Evolutionary conservation across 495 filamentous ascomycete genomes (phyloP).

Genomic region (Recurvomyces mirabilis): DNA sequence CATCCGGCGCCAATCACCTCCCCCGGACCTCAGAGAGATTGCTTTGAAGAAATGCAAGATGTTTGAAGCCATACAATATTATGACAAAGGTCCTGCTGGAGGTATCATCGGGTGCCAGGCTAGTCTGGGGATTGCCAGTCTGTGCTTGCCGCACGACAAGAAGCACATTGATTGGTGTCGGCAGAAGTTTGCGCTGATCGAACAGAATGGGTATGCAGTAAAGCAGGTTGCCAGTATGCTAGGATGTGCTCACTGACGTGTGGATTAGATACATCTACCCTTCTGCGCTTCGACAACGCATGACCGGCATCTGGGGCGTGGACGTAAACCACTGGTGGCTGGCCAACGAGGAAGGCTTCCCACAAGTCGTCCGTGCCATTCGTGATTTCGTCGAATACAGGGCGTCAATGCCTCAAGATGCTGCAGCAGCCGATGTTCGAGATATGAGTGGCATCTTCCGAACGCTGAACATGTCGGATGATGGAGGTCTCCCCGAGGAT

Average conservation of each 20-base stretch:
- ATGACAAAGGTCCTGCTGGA: constrained; percentile 58
- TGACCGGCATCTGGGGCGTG: constrained; percentile 61
- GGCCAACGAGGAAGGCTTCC: constrained; percentile 65
- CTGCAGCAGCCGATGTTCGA: constrained; percentile 54
- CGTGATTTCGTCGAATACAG: constrained; percentile 68
- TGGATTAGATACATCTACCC: constrained; percentile 70
- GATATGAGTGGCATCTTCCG: constrained; percentile 65
- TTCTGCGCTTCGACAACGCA: constrained; percentile 54
- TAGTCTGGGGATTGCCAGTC: constrained; percentile 58
- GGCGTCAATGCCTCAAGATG: constrained; percentile 44
- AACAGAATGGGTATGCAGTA: constrained; percentile 65
- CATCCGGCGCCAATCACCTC: constrained; percentile 38
- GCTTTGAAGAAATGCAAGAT: constrained; percentile 63
- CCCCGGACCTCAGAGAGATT: constrained; percentile 44
- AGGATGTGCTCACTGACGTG: constrained; percentile 11
- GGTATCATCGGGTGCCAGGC: constrained; percentile 63
- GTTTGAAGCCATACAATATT: constrained; percentile 65
- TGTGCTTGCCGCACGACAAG: constrained; percentile 65
- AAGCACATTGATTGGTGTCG: constrained; percentile 74
- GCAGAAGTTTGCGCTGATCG: constrained; percentile 65
- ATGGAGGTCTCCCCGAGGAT: background rate
- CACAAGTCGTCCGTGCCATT: constrained; percentile 58
- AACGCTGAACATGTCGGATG: constrained; percentile 6
- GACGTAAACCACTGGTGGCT: constrained; percentile 76
- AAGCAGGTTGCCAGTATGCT: background rate